Evolutionary conservation across 305 asterid species (phyloP).

Genomic region (Solanum chacoense): DNA sequence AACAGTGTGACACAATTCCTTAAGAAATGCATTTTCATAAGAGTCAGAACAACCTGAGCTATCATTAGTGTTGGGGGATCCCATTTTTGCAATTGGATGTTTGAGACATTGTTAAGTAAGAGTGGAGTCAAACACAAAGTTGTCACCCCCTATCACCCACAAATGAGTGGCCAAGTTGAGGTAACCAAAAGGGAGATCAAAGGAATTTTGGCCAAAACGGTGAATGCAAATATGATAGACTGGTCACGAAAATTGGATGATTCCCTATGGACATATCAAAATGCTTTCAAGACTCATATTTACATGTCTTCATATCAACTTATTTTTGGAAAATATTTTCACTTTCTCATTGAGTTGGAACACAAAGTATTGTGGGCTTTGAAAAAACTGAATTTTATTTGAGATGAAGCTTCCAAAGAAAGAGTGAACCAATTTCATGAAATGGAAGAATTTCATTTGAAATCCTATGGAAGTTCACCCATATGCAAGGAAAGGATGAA

Average conservation of each 20-base stretch:
- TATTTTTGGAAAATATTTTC: background rate
- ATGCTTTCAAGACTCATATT: background rate
- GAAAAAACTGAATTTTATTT: background rate
- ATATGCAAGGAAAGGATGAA: background rate
- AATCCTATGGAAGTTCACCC: background rate
- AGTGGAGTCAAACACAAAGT: too few species aligned
- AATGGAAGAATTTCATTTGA: background rate
- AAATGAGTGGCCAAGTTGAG: background rate
- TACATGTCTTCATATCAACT: background rate
- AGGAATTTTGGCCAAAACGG: background rate
- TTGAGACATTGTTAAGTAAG: too few species aligned
- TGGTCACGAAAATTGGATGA: background rate
- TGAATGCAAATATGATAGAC: background rate
- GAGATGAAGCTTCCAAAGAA: background rate
- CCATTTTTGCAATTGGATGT: too few species aligned
- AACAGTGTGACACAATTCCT: too few species aligned
- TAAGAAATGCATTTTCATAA: too few species aligned
- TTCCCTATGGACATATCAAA: background rate
- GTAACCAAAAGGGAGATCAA: background rate
- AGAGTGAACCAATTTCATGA: background rate
- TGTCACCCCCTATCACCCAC: background rate
- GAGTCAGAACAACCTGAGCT: too few species aligned
- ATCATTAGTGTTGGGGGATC: too few species aligned
- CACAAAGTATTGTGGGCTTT: background rate
- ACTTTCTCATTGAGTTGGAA: too few species aligned